Conservation (phyloP, 257 asterid genomes). For the Osmanthus fragrans region DNA sequence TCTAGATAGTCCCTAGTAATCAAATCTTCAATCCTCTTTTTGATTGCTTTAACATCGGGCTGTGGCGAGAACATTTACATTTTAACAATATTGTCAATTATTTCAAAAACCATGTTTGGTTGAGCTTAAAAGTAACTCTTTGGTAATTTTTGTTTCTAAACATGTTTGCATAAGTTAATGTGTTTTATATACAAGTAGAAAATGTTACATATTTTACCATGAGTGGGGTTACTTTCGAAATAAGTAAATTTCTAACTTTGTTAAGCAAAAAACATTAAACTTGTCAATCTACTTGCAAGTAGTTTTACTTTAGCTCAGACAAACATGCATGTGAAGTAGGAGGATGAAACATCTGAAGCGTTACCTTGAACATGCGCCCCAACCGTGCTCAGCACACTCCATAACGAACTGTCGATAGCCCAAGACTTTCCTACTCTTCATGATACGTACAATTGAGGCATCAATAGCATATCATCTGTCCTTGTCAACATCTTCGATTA, state of each 20-base stretch:
- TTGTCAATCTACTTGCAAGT: not conserved
- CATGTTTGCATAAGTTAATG: not conserved
- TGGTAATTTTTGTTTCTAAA: too few species aligned
- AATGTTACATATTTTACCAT: too few species aligned
- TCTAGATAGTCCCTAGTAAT: constrained; percentile 92
- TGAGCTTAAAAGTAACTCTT: not conserved
- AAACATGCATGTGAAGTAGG: not conserved
- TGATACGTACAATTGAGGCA: constrained; percentile 96
- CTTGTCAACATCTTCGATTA: constrained; percentile 96
- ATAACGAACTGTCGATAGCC: constrained; percentile 91
- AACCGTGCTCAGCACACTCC: constrained; percentile 98
- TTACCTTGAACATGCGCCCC: constrained; percentile 98
- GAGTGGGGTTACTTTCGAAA: not conserved
- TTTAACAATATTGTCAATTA: not conserved
- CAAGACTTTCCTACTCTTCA: constrained; percentile 95
- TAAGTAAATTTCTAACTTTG: too few species aligned
- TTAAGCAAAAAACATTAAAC: not conserved
- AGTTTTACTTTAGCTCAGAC: not conserved
- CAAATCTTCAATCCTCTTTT: constrained; percentile 95
- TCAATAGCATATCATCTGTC: constrained; percentile 97
- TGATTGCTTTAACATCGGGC: constrained; percentile 98
- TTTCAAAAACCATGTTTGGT: not conserved
- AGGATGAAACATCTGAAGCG: not conserved
- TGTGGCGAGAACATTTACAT: constrained; percentile 28
- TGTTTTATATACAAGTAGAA: too few species aligned